These are phyloP conservation scores for Colletotrichum tropicale DNA, from an alignment of 2,329 filamentous ascomycete species.

Conservation along the genomic window DNA sequence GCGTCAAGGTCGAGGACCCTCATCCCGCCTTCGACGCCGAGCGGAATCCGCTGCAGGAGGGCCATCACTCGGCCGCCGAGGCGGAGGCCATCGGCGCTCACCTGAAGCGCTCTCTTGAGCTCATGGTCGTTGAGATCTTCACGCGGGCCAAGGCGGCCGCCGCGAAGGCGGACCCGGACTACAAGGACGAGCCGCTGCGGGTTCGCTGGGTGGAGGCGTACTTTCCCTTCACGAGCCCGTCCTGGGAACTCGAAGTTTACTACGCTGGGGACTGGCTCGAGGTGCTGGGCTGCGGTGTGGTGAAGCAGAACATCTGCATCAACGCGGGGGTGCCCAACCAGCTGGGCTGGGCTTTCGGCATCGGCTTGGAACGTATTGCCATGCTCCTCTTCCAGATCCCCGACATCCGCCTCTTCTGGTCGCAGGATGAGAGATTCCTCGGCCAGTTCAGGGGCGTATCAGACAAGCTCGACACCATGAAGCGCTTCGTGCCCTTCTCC, in stretches of 20 bases:
- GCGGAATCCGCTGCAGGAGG: constrained; percentile 81
- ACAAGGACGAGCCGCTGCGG: constrained; percentile 72
- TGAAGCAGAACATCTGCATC: constrained; percentile 80
- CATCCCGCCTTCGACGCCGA: constrained; percentile 79
- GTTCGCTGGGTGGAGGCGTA: constrained; percentile 97
- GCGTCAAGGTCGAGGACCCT: constrained; percentile 80
- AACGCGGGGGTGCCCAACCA: constrained; percentile 77
- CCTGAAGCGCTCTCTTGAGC: constrained; percentile 86
- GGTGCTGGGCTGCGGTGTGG: constrained; percentile 89
- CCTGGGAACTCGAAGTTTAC: constrained; percentile 95
- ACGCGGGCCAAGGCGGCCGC: constrained; percentile 74
- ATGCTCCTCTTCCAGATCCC: constrained; percentile 98
- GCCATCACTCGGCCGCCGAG: constrained; percentile 75
- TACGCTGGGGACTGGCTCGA: constrained; percentile 97
- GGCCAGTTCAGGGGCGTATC: constrained; percentile 76
- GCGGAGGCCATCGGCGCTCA: constrained; percentile 83
- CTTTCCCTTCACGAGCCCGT: constrained; percentile 95
- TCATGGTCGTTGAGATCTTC: constrained; percentile 90
- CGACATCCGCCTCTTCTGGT: constrained; percentile 98
- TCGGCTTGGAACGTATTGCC: constrained; percentile 92
- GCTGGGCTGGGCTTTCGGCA: constrained; percentile 93
- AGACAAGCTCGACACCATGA: constrained; percentile 50
- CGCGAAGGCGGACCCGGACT: constrained; percentile 51
- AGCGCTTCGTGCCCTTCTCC: constrained; percentile 83
- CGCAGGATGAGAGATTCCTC: constrained; percentile 82